Evolutionary conservation across 257 asterid genomes (phyloP).

Genomic region (Echium plantagineum): DNA sequence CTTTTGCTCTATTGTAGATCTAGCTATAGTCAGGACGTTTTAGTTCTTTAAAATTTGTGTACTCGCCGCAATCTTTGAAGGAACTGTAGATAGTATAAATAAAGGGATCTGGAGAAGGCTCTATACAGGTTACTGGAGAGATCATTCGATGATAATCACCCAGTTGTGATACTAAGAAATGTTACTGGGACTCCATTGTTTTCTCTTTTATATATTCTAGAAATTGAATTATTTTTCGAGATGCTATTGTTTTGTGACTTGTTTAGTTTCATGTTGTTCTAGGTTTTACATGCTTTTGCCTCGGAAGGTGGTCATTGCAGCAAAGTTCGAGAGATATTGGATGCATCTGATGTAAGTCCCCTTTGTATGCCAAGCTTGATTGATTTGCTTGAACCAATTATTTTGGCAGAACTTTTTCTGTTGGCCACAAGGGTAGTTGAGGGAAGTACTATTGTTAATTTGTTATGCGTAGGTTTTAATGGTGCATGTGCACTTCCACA

Average conservation of each 20-base stretch:
- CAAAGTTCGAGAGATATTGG: conserved; percentile 74
- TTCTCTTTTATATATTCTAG: neutral
- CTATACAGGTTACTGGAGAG: too few species aligned
- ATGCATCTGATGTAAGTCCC: conserved; percentile 74
- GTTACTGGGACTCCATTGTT: neutral
- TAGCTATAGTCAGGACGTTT: neutral
- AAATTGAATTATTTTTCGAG: neutral
- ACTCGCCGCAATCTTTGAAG: neutral
- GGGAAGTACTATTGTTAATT: too few species aligned
- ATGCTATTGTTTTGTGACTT: conserved; percentile 6
- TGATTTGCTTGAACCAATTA: too few species aligned
- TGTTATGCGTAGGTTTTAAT: too few species aligned
- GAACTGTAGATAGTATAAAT: neutral
- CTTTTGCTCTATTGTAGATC: neutral
- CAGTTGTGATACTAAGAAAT: too few species aligned
- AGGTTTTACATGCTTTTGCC: conserved; percentile 97
- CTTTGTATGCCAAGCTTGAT: too few species aligned
- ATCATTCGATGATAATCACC: too few species aligned
- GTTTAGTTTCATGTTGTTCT: conserved; percentile 10
- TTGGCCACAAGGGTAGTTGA: too few species aligned
- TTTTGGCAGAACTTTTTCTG: too few species aligned
- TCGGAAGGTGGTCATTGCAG: conserved; percentile 90
- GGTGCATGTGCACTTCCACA: too few species aligned
- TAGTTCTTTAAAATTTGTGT: neutral
- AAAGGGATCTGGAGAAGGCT: neutral